Conservation (phyloP, 805 yeast species). For the Clavispora asparagi region DNA sequence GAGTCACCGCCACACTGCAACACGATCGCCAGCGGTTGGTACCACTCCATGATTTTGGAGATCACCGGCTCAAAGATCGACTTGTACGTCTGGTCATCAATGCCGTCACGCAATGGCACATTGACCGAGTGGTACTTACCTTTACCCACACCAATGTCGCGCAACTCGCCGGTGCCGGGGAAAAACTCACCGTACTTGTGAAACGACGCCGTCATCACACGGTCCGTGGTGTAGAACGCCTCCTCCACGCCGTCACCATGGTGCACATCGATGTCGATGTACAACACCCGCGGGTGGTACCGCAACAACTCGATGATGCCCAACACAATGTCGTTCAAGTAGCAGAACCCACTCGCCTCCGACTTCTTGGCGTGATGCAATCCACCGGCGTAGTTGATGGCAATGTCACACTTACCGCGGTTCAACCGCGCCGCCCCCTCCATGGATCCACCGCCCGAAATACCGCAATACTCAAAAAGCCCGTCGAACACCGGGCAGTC, state of each 20-base stretch:
- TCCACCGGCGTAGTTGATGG: constrained; percentile 92
- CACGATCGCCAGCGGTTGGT: constrained; percentile 95
- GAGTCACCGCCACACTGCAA: constrained; percentile 99
- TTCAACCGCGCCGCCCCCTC: constrained; percentile 85
- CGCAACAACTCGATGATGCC: constrained; percentile 76
- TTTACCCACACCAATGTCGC: constrained; percentile 78
- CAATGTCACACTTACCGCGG: constrained; percentile 81
- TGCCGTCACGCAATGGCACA: constrained; percentile 88
- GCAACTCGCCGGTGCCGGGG: constrained; percentile 87
- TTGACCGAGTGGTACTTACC: constrained; percentile 83
- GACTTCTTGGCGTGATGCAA: constrained; percentile 88
- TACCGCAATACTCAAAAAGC: constrained; percentile 66
- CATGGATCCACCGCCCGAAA: constrained; percentile 84
- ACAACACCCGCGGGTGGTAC: constrained; percentile 79
- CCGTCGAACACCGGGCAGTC: constrained; percentile 78
- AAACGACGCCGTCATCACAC: constrained; percentile 87
- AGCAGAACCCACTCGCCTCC: constrained; percentile 89
- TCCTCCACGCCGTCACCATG: constrained; percentile 97
- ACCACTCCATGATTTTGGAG: constrained; percentile 70
- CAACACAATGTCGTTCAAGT: constrained; percentile 82
- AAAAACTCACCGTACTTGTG: constrained; percentile 91
- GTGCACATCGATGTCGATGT: constrained; percentile 86
- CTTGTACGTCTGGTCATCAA: constrained; percentile 83
- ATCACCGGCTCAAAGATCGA: constrained; percentile 88
- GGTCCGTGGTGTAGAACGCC: constrained; percentile 85